Evolutionary conservation across 306 rosid genomes (phyloP).

Genomic region (Quercus dentata): DNA sequence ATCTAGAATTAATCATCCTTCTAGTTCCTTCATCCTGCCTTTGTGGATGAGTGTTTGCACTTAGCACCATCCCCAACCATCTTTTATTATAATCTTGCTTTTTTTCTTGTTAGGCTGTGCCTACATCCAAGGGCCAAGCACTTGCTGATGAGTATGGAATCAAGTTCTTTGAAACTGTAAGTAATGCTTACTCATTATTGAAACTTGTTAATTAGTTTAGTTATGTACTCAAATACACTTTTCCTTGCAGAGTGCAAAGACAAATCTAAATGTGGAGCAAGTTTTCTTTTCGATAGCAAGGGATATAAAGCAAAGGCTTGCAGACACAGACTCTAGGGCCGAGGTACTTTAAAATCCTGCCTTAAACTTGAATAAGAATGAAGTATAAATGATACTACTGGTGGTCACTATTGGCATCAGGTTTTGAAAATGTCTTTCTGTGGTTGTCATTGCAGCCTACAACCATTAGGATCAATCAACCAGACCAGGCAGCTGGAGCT

Average conservation of each 20-base stretch:
- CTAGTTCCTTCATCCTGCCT: background rate
- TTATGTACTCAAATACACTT: slow-evolving; percentile 9
- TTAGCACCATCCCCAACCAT: background rate
- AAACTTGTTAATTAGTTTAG: slow-evolving; percentile 5
- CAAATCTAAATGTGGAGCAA: slow-evolving; percentile 89
- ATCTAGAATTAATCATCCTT: background rate
- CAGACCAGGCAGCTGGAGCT: slow-evolving; percentile 47
- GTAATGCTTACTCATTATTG: slow-evolving; percentile 29
- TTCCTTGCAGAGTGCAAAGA: slow-evolving; percentile 78
- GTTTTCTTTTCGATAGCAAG: slow-evolving; percentile 88
- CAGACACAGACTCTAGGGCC: slow-evolving; percentile 61
- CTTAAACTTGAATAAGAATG: background rate
- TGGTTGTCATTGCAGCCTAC: slow-evolving; percentile 52
- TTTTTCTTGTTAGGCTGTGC: slow-evolving; percentile 60
- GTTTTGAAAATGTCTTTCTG: background rate
- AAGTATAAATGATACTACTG: background rate
- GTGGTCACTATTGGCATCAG: background rate
- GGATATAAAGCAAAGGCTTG: slow-evolving; percentile 89
- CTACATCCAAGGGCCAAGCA: slow-evolving; percentile 93
- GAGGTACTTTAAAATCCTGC: slow-evolving; percentile 50
- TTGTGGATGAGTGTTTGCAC: background rate
- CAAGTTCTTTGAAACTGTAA: slow-evolving; percentile 92
- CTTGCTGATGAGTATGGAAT: slow-evolving; percentile 95
- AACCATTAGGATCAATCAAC: slow-evolving; percentile 66
- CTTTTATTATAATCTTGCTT: no score